Conservation (phyloP, 441 rosid genomes). For the Corymbia citriodora region DNA sequence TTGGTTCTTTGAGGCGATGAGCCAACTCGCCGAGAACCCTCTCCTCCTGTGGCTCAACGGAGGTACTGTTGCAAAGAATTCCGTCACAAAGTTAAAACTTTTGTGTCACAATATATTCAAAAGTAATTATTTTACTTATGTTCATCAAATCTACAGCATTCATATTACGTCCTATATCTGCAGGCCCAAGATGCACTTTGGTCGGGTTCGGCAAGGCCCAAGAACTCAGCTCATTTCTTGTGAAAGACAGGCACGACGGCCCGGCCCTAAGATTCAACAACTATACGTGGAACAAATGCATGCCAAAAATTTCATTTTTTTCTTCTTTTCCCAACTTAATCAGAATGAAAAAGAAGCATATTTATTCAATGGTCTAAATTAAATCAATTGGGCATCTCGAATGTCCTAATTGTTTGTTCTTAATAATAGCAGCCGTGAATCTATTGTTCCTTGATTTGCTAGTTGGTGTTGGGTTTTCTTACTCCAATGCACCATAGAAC, state of each 20-base stretch:
- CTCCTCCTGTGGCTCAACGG: constrained; percentile 30
- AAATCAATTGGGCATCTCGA: not conserved
- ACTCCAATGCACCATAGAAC: not conserved
- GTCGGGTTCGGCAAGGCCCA: constrained; percentile 12
- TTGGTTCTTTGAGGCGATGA: constrained; percentile 21
- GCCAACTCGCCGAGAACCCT: constrained; percentile 14
- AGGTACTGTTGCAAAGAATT: constrained; percentile 3
- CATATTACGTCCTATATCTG: not conserved
- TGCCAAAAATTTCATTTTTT: not conserved
- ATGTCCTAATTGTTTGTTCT: not conserved
- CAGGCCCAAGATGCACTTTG: constrained; percentile 31
- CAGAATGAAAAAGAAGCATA: not conserved
- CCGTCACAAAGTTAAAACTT: not conserved
- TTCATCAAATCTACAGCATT: not conserved
- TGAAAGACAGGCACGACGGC: not conserved
- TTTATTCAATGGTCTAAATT: not conserved
- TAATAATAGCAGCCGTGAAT: constrained; percentile 10
- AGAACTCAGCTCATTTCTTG: constrained; percentile 11
- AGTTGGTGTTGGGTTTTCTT: constrained; percentile 20
- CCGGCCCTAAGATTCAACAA: not conserved
- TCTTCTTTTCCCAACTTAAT: not conserved
- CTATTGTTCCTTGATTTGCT: constrained; percentile 15
- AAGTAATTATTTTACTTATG: not conserved
- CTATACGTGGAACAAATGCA: constrained; percentile 13
- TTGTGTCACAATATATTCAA: not conserved